phyloP scores from a whole-genome alignment of 768 basidiomycete genomes.

The Krasilnikovozyma curviuscula region DNA sequence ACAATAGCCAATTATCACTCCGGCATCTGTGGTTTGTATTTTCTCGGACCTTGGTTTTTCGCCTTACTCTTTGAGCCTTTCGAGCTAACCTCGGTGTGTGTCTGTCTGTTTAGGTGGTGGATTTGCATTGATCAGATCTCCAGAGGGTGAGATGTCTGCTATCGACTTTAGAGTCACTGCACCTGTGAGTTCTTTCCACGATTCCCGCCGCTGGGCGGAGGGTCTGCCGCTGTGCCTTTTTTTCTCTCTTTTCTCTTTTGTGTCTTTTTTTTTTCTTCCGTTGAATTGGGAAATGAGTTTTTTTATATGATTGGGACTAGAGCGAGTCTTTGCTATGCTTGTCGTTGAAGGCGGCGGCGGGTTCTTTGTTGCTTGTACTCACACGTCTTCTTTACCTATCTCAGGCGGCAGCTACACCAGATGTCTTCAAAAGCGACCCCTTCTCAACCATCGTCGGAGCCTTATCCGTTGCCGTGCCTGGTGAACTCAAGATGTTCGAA shows the following conservation, averaged over 20 bases:
- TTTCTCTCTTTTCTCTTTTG: not conserved
- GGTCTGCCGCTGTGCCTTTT: too few relatives aligned
- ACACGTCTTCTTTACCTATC: too few relatives aligned
- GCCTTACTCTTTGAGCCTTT: not conserved
- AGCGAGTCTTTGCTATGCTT: too few relatives aligned
- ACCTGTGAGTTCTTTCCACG: too few relatives aligned
- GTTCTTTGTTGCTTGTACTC: too few relatives aligned
- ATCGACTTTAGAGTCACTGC: slow-evolving; percentile 10
- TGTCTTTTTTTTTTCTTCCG: not conserved
- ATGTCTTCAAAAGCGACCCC: not conserved
- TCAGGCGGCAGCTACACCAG: not conserved
- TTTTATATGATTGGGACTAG: not conserved
- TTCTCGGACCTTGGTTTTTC: too few relatives aligned
- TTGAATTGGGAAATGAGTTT: not conserved
- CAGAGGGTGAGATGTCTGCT: not conserved
- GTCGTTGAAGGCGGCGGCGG: too few relatives aligned
- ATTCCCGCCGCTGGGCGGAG: too few relatives aligned
- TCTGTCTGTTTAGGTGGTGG: too few relatives aligned
- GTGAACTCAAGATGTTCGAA: not conserved
- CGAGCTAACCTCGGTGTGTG: not conserved
- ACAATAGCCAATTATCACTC: slow-evolving; percentile 7
- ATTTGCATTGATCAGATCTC: slow-evolving; percentile 10
- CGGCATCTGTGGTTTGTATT: not conserved
- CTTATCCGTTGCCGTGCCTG: not conserved
- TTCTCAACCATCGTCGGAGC: not conserved